Evolutionary conservation across 2,329 filamentous ascomycete species (phyloP).

Genomic region (Hymenoscyphus albidus): DNA sequence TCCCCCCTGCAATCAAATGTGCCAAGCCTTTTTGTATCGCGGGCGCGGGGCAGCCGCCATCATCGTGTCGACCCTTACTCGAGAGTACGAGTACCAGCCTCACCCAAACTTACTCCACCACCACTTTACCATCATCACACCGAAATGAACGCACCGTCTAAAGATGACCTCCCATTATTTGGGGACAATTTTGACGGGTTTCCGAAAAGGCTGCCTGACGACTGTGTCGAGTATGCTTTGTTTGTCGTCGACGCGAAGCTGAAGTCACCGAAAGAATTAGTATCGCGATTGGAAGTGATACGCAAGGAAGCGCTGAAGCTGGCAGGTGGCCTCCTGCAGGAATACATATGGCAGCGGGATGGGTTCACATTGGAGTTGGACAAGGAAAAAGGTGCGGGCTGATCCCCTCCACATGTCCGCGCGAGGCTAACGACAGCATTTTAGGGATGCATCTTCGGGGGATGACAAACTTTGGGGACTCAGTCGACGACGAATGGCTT

Average conservation of each 20-base stretch:
- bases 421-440: constrained; percentile 10
- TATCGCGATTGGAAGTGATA: constrained; percentile 65
- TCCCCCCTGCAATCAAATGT: not conserved
- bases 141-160: constrained; percentile 34
- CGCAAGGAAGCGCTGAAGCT: constrained; percentile 65
- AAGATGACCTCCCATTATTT: constrained; percentile 62
- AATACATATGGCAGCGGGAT: constrained; percentile 95
- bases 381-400: constrained; percentile 51
- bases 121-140: constrained; percentile 1
- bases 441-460: constrained; percentile 65
- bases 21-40: constrained; percentile 3
- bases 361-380: constrained; percentile 61
- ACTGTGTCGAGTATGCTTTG: constrained; percentile 80
- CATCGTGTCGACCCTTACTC: not conserved
- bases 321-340: constrained; percentile 61
- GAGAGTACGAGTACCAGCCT: not conserved
- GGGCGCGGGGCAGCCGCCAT: not conserved
- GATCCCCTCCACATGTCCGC: not conserved
- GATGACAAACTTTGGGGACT: constrained; percentile 84
- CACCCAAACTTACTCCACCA: not conserved
- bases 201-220: constrained; percentile 69
- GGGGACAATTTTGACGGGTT: constrained; percentile 56
- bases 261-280: constrained; percentile 50
- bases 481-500: constrained; percentile 95
- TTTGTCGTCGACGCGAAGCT: constrained; percentile 62